These are phyloP conservation scores for Chaetomium sp. DNA, from an alignment of 2,329 filamentous ascomycete species.

Conservation along the genomic window DNA sequence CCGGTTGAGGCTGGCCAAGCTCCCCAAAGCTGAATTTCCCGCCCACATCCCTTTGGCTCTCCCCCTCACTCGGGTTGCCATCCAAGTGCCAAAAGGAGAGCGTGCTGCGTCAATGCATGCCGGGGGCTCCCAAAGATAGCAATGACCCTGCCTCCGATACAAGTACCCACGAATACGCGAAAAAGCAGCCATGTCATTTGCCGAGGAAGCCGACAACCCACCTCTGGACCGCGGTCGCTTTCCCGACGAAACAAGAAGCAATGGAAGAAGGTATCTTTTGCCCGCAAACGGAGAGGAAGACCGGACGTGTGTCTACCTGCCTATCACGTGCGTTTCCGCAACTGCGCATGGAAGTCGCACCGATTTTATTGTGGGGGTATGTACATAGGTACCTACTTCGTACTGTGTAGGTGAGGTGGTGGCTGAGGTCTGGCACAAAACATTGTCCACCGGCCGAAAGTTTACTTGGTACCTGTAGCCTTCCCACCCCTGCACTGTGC, in stretches of 20 bases:
- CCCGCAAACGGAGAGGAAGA: not conserved
- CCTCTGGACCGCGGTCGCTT: not conserved
- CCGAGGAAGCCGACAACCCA: slow-evolving; percentile 11
- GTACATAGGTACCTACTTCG: no score
- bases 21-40: slow-evolving; percentile 19
- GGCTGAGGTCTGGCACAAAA: not conserved
- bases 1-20: slow-evolving; percentile 11
- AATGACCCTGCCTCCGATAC: not conserved
- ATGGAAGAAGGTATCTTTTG: not conserved
- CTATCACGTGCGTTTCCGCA: slow-evolving; percentile 29
- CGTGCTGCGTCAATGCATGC: slow-evolving; percentile 17
- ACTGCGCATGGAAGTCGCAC: slow-evolving; percentile 28
- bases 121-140: slow-evolving; percentile 18
- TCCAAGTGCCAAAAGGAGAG: slow-evolving; percentile 19
- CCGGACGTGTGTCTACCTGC: no score
- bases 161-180: slow-evolving; percentile 28
- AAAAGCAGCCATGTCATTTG: not conserved
- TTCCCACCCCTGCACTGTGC: not conserved
- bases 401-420: no score
- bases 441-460: not conserved
- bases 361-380: not conserved
- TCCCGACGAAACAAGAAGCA: not conserved
- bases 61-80: not conserved
- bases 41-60: slow-evolving; percentile 19
- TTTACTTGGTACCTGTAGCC: no score